Evolutionary conservation across 352 stramenopile genomes (phyloP).

Genomic region (Globisporangium emineosum): DNA sequence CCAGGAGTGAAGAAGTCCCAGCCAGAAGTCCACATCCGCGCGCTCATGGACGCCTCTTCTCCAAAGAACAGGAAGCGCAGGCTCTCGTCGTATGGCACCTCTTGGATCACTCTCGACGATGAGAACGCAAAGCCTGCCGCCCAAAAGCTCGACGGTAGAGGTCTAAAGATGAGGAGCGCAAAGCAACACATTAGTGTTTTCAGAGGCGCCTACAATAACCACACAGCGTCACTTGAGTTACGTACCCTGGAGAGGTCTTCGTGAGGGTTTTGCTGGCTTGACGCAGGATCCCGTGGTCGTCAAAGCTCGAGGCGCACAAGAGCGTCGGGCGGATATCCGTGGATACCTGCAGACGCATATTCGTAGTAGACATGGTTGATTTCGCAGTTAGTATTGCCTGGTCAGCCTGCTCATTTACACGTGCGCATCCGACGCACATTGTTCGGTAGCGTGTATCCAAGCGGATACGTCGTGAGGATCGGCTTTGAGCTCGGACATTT

Average conservation of each 20-base stretch:
- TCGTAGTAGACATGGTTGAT: not conserved
- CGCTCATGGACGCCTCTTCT: not conserved
- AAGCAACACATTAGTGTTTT: not conserved
- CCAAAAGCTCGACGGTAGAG: not conserved
- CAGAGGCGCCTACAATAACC: not conserved
- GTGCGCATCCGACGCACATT: not conserved
- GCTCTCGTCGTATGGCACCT: not conserved
- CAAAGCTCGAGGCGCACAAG: not conserved
- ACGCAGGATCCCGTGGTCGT: not conserved
- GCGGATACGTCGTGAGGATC: conserved; percentile 93
- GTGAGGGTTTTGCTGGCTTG: not conserved
- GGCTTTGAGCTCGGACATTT: conserved; percentile 40
- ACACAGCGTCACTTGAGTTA: not conserved
- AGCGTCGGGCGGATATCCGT: not conserved
- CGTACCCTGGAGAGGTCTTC: not conserved
- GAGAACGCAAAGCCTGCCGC: not conserved
- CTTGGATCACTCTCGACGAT: not conserved
- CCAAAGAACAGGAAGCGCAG: not conserved
- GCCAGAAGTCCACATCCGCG: not conserved
- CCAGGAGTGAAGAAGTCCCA: not conserved
- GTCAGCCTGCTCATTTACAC: not conserved
- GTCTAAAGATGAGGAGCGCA: not conserved
- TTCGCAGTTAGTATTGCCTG: not conserved
- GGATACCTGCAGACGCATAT: not conserved
- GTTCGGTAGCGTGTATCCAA: conserved; percentile 63